Evolutionary conservation across 1,284 basidiomycete genomes (phyloP).

Genomic region (Limonomyces culmigenus): DNA sequence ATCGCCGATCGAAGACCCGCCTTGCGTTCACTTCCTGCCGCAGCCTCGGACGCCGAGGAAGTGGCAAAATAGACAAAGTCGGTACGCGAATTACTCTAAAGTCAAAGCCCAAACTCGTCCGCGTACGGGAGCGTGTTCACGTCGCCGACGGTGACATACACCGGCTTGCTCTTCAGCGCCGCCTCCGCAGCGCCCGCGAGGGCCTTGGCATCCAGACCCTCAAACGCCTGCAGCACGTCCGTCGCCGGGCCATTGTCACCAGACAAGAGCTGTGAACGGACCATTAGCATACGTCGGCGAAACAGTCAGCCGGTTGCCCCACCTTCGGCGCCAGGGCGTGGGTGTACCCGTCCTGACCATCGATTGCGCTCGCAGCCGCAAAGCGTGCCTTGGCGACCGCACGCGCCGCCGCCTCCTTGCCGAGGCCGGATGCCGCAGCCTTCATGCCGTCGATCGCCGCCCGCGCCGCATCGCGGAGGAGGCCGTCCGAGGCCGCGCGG

Average conservation of each 20-base stretch:
- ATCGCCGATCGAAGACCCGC: background rate
- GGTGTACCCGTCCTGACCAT: constrained; percentile 56
- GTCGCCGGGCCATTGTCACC: constrained; percentile 35
- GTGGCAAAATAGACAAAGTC: too few species aligned
- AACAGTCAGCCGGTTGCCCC: constrained; percentile 8
- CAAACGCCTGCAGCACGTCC: constrained; percentile 36
- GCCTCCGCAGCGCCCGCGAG: constrained; percentile 42
- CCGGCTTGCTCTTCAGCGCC: constrained; percentile 61
- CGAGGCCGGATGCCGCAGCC: constrained; percentile 34
- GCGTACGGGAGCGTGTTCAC: constrained; percentile 60
- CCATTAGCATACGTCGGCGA: constrained; percentile 4
- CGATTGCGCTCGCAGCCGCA: constrained; percentile 49
- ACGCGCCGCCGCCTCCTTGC: constrained; percentile 57
- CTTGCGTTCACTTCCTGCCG: too few species aligned
- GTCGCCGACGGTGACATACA: constrained; percentile 76
- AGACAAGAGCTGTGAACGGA: constrained; percentile 32
- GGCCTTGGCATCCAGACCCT: constrained; percentile 38
- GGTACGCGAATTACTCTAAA: background rate
- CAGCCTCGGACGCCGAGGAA: too few species aligned
- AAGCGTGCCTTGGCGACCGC: constrained; percentile 84
- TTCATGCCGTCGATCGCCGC: constrained; percentile 55
- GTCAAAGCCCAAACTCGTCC: constrained; percentile 62
- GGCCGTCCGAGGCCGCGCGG: constrained; percentile 37
- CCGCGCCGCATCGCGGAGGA: constrained; percentile 49
- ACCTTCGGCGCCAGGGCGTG: constrained; percentile 48